Conservation (phyloP, 306 rosid genomes). For the Mimosa pudica region DNA sequence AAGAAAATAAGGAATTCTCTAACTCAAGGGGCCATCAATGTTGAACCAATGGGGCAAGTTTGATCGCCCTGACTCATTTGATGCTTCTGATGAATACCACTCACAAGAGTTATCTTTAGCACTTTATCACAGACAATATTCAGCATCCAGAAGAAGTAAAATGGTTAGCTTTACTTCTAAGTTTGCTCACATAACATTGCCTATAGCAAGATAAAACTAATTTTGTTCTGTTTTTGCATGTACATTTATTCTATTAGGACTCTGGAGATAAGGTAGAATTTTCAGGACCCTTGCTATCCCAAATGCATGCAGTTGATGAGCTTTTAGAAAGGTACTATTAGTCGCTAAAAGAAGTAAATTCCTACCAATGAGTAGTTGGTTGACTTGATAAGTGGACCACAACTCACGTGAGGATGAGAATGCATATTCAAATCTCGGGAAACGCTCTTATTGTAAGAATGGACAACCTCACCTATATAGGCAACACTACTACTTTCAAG, state of each 20-base stretch:
- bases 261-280: constrained; percentile 84
- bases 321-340: constrained; percentile 76
- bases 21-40: constrained; percentile 60
- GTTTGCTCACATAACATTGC: neutral
- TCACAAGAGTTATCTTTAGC: constrained; percentile 81
- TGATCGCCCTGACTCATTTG: constrained; percentile 91
- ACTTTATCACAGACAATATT: constrained; percentile 70
- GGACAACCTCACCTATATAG: no score
- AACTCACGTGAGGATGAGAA: no score
- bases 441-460: no score
- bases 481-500: no score
- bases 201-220: constrained; percentile 4
- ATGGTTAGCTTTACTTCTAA: constrained; percentile 54
- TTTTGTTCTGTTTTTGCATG: constrained; percentile 14
- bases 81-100: constrained; percentile 89
- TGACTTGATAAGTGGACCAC: no score
- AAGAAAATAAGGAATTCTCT: constrained; percentile 57
- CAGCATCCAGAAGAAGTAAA: constrained; percentile 70
- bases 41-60: constrained; percentile 88
- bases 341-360: constrained; percentile 2
- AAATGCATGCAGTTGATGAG: constrained; percentile 85
- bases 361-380: no score
- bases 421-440: no score
- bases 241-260: constrained; percentile 51
- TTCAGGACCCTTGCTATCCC: constrained; percentile 92